Conservation (phyloP, 2,329 filamentous ascomycete genomes). For the Trichocomaceae sp. region DNA sequence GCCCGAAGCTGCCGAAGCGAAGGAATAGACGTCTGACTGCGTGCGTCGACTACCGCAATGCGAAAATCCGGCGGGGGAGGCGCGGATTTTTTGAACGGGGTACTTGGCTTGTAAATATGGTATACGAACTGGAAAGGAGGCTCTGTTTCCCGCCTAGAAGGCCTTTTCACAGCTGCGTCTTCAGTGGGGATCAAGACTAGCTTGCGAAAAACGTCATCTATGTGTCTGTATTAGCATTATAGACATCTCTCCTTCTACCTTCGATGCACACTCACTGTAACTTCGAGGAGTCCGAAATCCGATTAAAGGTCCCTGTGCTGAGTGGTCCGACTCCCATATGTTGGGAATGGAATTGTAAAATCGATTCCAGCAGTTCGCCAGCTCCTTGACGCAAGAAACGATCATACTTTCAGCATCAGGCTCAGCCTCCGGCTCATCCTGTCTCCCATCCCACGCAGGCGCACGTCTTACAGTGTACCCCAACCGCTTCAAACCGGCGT, state of each 20-base stretch:
- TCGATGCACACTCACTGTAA: slow-evolving; percentile 38
- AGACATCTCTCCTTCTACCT: not conserved
- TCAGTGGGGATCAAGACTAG: slow-evolving; percentile 68
- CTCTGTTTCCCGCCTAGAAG: slow-evolving; percentile 21
- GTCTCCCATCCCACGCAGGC: slow-evolving; percentile 38
- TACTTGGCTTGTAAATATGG: slow-evolving; percentile 71
- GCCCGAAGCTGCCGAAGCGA: slow-evolving; percentile 63
- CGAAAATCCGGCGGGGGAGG: slow-evolving; percentile 77
- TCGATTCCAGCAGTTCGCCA: slow-evolving; percentile 22
- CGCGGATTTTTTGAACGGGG: slow-evolving; percentile 69
- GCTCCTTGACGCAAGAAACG: slow-evolving; percentile 11
- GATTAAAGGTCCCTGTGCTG: slow-evolving; percentile 44
- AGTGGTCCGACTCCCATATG: slow-evolving; percentile 3
- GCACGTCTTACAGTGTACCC: slow-evolving; percentile 78
- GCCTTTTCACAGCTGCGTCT: slow-evolving; percentile 44
- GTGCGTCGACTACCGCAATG: slow-evolving; percentile 73
- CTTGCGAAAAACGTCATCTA: slow-evolving; percentile 66
- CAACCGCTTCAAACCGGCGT: slow-evolving; percentile 70
- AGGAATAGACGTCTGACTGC: slow-evolving; percentile 60
- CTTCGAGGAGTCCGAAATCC: slow-evolving; percentile 49
- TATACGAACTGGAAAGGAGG: slow-evolving; percentile 67
- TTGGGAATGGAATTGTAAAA: slow-evolving; percentile 8
- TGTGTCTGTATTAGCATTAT: slow-evolving; percentile 20
- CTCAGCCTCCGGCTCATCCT: slow-evolving; percentile 29
- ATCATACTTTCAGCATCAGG: slow-evolving; percentile 13